Evolutionary conservation across 495 filamentous ascomycete species (phyloP).

Genomic region (Pyrenopolyporus hunteri): DNA sequence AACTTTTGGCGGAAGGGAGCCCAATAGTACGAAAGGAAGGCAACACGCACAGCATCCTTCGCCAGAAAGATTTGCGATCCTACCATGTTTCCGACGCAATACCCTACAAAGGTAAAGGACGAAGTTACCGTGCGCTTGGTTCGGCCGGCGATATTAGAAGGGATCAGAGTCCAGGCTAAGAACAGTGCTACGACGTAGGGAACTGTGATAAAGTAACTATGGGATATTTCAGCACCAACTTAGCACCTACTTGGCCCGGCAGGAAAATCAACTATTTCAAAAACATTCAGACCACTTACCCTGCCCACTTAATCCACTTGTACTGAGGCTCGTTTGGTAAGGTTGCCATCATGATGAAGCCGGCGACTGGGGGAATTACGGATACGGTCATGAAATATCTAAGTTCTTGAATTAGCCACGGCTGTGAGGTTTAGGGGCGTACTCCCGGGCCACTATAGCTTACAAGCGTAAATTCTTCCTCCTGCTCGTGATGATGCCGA

Average conservation of each 20-base stretch:
- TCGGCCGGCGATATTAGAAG: constrained; percentile 43
- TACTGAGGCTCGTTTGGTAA: constrained; percentile 42
- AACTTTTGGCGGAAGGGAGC: neutral
- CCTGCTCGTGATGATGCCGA: constrained; percentile 38
- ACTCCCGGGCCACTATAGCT: constrained; percentile 1
- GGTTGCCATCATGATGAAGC: constrained; percentile 40
- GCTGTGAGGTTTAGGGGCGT: neutral
- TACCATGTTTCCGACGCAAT: constrained; percentile 64
- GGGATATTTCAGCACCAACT: neutral
- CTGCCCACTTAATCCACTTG: constrained; percentile 43
- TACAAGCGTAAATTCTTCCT: constrained; percentile 42
- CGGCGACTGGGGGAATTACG: constrained; percentile 38
- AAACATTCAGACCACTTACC: constrained; percentile 36
- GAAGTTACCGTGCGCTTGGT: constrained; percentile 45
- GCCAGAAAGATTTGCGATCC: constrained; percentile 63
- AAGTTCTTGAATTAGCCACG: neutral
- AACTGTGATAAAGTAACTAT: constrained; percentile 42
- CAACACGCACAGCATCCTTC: constrained; percentile 47
- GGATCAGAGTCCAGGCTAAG: constrained; percentile 43
- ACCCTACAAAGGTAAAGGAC: constrained; percentile 52
- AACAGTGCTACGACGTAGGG: constrained; percentile 35
- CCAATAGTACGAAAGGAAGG: constrained; percentile 13
- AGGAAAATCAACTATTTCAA: too few species aligned
- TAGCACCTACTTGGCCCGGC: neutral
- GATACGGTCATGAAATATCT: constrained; percentile 46